Conservation (phyloP, 768 basidiomycete genomes). For the Boletus rubroflammeus region DNA sequence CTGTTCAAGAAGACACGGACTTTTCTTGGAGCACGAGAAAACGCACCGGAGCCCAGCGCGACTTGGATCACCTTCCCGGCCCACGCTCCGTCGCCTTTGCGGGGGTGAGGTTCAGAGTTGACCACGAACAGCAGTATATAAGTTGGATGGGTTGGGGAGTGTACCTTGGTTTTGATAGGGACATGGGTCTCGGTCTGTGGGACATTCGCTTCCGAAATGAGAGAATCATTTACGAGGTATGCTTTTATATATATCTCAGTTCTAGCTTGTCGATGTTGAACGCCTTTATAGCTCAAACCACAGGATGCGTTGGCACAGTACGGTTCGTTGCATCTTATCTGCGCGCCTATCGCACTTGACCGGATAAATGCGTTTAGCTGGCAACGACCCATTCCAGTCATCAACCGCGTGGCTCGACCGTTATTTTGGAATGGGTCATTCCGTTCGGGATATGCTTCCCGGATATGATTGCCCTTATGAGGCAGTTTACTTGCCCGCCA, state of each 20-base stretch:
- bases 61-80: constrained; percentile 63
- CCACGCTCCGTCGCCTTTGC: constrained; percentile 61
- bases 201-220: constrained; percentile 56
- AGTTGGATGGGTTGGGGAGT: constrained; percentile 67
- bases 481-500: constrained; percentile 56
- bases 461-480: constrained; percentile 67
- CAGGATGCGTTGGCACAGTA: constrained; percentile 65
- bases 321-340: constrained; percentile 29
- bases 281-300: constrained; percentile 41
- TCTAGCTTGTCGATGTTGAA: background rate
- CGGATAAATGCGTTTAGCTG: constrained; percentile 34
- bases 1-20: constrained; percentile 31
- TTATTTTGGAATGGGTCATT: constrained; percentile 58
- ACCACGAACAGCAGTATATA: constrained; percentile 48
- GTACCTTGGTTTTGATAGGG: constrained; percentile 60
- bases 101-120: constrained; percentile 55
- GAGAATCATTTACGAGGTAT: constrained; percentile 58
- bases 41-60: constrained; percentile 39
- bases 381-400: constrained; percentile 58
- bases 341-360: background rate
- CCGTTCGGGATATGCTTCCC: constrained; percentile 58
- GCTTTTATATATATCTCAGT: background rate
- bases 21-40: constrained; percentile 46
- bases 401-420: constrained; percentile 62
- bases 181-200: constrained; percentile 64